A percentile compares a stretch with the other conserved stretches of the same genome.
Conservation (phyloP, 495 filamentous ascomycete genomes). For the Penicillium pulvis region DNA sequence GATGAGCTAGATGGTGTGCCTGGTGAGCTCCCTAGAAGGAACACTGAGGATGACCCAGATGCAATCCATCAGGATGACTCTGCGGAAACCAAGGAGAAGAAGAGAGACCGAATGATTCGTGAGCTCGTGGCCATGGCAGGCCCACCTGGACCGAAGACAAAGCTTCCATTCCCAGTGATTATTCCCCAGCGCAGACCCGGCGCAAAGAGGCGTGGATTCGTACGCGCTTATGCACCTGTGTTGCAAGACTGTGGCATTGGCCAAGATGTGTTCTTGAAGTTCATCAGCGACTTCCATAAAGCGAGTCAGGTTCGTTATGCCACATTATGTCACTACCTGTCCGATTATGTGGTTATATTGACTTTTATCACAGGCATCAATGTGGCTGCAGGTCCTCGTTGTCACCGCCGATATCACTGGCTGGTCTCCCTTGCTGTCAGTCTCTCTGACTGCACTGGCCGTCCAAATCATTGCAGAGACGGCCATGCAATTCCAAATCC, state of each 20-base stretch:
- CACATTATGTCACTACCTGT: neutral
- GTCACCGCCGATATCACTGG: conserved; percentile 9
- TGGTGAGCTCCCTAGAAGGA: neutral
- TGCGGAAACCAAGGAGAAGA: conserved; percentile 9
- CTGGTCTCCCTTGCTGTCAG: conserved; percentile 7
- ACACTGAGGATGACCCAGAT: neutral
- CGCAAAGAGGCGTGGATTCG: conserved; percentile 25
- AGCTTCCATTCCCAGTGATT: conserved; percentile 25
- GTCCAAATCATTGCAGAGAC: conserved; percentile 14
- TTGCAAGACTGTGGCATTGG: conserved; percentile 17
- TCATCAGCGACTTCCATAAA: conserved; percentile 14
- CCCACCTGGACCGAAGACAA: conserved; percentile 5
- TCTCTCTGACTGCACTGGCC: conserved; percentile 7
- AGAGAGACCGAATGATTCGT: conserved; percentile 13
- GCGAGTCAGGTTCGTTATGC: conserved; percentile 14
- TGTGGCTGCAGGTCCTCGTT: conserved; percentile 18
- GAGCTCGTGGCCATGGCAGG: conserved; percentile 20
- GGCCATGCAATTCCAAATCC: conserved; percentile 16
- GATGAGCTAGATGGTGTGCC: conserved; percentile 2
- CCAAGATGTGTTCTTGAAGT: conserved; percentile 21
- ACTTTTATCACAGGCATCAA: conserved; percentile 5
- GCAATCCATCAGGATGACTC: neutral
- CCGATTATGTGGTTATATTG: neutral
- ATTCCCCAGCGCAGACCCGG: conserved; percentile 29
- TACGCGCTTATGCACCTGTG: conserved; percentile 15